Conservation (phyloP, 768 basidiomycete genomes). For the Hericium rajendrae region DNA sequence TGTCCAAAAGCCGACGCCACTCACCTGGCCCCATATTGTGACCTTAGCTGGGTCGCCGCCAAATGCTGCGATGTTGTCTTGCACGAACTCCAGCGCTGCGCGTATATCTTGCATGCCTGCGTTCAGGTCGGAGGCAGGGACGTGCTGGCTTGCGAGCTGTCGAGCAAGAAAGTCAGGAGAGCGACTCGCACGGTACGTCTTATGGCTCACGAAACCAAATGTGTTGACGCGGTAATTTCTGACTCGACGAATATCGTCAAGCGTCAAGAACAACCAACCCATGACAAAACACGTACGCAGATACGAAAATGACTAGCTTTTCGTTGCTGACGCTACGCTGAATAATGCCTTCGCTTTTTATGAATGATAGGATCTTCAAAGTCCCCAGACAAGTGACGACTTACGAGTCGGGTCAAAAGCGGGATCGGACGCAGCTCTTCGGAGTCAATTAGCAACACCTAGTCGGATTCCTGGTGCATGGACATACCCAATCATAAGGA, state of each 20-base stretch:
- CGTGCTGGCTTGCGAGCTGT: constrained; percentile 35
- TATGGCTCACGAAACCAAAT: constrained; percentile 36
- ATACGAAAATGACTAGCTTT: neutral
- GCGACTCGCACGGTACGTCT: too few species aligned
- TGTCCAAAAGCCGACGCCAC: neutral
- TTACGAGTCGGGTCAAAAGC: neutral
- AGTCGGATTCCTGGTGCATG: neutral
- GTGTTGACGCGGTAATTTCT: constrained; percentile 38
- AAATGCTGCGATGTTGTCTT: constrained; percentile 49
- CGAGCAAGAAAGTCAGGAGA: neutral
- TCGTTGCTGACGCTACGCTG: neutral
- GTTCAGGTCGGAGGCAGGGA: constrained; percentile 32
- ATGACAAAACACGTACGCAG: neutral
- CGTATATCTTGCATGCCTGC: constrained; percentile 41
- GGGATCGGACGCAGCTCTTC: neutral
- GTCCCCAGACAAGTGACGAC: neutral
- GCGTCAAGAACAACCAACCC: neutral
- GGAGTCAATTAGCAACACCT: neutral
- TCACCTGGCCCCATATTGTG: constrained; percentile 43
- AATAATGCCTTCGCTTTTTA: neutral
- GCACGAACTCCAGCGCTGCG: constrained; percentile 45
- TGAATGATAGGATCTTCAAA: neutral
- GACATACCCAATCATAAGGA: neutral
- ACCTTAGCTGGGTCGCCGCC: constrained; percentile 38
- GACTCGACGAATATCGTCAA: neutral